These are phyloP conservation scores for Melanomma pulvis-pyrius DNA, from an alignment of 495 filamentous ascomycete species.

Conservation along the genomic window DNA sequence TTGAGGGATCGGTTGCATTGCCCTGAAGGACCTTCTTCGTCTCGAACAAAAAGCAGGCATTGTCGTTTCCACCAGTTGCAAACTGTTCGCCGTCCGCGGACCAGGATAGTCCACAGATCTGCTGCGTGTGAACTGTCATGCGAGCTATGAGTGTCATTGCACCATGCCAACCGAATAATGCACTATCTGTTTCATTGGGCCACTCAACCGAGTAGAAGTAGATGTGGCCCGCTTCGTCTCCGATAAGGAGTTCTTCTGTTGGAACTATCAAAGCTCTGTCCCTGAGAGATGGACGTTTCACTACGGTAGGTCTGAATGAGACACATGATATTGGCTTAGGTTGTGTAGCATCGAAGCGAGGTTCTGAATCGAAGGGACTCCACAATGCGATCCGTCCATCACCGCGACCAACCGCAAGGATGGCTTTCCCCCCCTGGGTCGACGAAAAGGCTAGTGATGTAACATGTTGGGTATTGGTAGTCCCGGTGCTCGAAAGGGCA, in stretches of 20 bases:
- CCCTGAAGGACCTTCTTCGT: constrained; percentile 59
- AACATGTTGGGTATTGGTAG: constrained; percentile 50
- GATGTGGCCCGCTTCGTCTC: constrained; percentile 82
- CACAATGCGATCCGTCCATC: constrained; percentile 66
- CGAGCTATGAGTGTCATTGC: constrained; percentile 75
- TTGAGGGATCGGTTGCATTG: constrained; percentile 15
- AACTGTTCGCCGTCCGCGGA: constrained; percentile 75
- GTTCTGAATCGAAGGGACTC: constrained; percentile 60
- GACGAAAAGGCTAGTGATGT: constrained; percentile 91
- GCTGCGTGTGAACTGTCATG: constrained; percentile 80
- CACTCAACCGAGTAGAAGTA: constrained; percentile 93
- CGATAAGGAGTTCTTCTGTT: constrained; percentile 82
- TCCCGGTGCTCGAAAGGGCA: constrained; percentile 12
- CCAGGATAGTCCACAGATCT: constrained; percentile 92
- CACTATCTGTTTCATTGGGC: constrained; percentile 55
- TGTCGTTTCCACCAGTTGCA: constrained; percentile 92
- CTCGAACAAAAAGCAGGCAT: constrained; percentile 81
- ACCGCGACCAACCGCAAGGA: constrained; percentile 82
- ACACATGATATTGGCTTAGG: constrained; percentile 74
- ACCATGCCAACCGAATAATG: constrained; percentile 69
- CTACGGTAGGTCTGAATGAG: constrained; percentile 60
- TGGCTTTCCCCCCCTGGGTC: constrained; percentile 69
- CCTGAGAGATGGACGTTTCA: constrained; percentile 44
- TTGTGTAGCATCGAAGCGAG: constrained; percentile 75
- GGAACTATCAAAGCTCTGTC: constrained; percentile 45